These are phyloP conservation scores for Colletotrichum liriopes DNA, from an alignment of 2,329 filamentous ascomycete genomes.

Conservation along the genomic window DNA sequence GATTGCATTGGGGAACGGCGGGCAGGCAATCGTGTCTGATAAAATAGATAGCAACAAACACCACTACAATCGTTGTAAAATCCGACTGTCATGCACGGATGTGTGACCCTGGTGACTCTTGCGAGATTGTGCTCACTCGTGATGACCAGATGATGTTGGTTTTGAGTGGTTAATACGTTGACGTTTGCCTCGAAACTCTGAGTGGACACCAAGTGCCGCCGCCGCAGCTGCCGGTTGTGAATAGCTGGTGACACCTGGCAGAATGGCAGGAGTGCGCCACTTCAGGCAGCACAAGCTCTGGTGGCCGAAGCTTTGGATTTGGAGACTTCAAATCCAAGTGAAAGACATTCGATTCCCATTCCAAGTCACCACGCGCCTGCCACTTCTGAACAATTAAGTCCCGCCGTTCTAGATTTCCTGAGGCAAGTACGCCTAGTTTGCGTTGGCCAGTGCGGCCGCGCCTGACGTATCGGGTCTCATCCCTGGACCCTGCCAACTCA, in stretches of 20 bases:
- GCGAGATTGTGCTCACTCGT: too few relatives aligned
- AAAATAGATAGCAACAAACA: conserved; percentile 28
- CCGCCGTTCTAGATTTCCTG: not conserved
- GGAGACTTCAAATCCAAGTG: conserved; percentile 26
- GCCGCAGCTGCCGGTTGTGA: not conserved
- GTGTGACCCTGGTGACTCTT: not conserved
- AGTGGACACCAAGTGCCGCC: not conserved
- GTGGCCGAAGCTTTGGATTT: conserved; percentile 34
- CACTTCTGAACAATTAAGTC: not conserved
- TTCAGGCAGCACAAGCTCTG: conserved; percentile 23
- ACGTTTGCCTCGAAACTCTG: not conserved
- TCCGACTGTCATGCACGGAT: not conserved
- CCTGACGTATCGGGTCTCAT: conserved; percentile 29
- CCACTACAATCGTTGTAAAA: conserved; percentile 25
- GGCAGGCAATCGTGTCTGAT: conserved; percentile 21
- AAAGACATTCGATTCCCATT: conserved; percentile 16
- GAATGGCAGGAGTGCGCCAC: not conserved
- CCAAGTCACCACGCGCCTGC: conserved; percentile 1
- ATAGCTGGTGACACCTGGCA: conserved; percentile 2
- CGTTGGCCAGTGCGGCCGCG: conserved; percentile 34
- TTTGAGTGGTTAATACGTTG: not conserved
- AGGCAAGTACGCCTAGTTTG: conserved; percentile 10
- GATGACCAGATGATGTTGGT: not conserved
- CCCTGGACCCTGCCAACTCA: conserved; percentile 25
- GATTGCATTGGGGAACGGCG: conserved; percentile 19